phyloP scores from a whole-genome alignment of 495 filamentous ascomycete genomes.

The Trichoderma gamsii region DNA sequence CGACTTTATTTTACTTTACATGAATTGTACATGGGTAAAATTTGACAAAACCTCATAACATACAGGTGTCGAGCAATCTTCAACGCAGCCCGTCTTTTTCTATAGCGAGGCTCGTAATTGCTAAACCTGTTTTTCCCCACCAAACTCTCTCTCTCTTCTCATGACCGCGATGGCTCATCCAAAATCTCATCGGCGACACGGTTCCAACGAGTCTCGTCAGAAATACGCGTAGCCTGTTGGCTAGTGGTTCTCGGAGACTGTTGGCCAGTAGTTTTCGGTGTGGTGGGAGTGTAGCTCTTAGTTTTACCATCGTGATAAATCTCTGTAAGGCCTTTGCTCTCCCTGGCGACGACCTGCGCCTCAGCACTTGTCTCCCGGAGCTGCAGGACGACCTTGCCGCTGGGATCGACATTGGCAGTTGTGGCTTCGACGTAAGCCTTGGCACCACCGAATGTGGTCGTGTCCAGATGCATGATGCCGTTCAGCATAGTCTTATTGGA shows the following conservation, averaged over 20 bases:
- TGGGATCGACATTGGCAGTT: slow-evolving; percentile 51
- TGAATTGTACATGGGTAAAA: neutral
- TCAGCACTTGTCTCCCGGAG: slow-evolving; percentile 40
- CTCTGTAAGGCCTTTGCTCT: slow-evolving; percentile 32
- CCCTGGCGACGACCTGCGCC: slow-evolving; percentile 47
- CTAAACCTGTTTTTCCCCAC: neutral
- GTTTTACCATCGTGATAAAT: slow-evolving; percentile 19
- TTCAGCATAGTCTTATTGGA: slow-evolving; percentile 17
- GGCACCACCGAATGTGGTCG: slow-evolving; percentile 55
- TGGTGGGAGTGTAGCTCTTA: neutral
- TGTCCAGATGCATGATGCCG: slow-evolving; percentile 49
- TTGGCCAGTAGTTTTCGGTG: neutral
- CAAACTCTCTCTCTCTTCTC: neutral
- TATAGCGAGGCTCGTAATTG: neutral
- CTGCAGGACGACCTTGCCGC: slow-evolving; percentile 51
- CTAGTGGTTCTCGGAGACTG: neutral
- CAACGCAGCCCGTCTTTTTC: neutral
- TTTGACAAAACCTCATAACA: slow-evolving; percentile 4
- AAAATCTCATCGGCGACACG: slow-evolving; percentile 3
- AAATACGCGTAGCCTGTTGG: neutral
- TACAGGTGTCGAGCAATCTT: neutral
- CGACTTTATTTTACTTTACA: slow-evolving; percentile 5
- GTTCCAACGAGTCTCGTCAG: neutral
- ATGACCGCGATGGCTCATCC: neutral
- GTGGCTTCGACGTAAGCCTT: slow-evolving; percentile 59